Evolutionary conservation across 257 asterid species (phyloP).

Genomic region (Eustoma russellianum): DNA sequence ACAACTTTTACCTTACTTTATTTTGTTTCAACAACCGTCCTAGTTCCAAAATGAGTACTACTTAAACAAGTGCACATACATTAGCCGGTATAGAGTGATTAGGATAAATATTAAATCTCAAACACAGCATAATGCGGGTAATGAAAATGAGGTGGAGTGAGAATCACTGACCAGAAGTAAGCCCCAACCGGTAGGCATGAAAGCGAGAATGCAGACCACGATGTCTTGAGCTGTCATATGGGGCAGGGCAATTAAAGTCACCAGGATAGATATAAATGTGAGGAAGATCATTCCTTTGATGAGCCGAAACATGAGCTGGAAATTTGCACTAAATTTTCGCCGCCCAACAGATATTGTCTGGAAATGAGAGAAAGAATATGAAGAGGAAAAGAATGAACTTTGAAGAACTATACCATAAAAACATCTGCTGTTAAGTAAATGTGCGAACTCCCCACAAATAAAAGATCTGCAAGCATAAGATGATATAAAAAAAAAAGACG

Average conservation of each 20-base stretch:
- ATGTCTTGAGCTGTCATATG: slow-evolving; percentile 72
- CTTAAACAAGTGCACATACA: not conserved
- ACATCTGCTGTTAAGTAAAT: no score
- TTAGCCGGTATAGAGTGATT: not conserved
- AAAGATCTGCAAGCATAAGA: no score
- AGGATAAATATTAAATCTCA: no score
- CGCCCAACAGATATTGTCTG: slow-evolving; percentile 93
- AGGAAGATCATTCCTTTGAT: slow-evolving; percentile 90
- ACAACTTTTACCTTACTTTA: not conserved
- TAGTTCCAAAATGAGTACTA: not conserved
- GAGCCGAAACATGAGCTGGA: slow-evolving; percentile 88
- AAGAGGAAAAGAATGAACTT: no score
- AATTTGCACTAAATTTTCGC: slow-evolving; percentile 79
- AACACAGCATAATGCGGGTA: not conserved
- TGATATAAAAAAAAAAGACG: no score
- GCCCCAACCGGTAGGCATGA: slow-evolving; percentile 99
- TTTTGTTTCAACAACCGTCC: not conserved
- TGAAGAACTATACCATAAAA: no score
- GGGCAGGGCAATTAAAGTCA: slow-evolving; percentile 58
- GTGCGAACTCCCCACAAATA: no score
- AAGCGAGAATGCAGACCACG: slow-evolving; percentile 79
- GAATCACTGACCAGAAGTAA: slow-evolving; percentile 65
- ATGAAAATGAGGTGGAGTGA: not conserved
- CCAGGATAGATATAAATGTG: slow-evolving; percentile 69
- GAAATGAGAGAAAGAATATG: slow-evolving; percentile 1